phyloP scores from a whole-genome alignment of 1,139 yeast species.

The Magnusiomyces tetraspermus region DNA sequence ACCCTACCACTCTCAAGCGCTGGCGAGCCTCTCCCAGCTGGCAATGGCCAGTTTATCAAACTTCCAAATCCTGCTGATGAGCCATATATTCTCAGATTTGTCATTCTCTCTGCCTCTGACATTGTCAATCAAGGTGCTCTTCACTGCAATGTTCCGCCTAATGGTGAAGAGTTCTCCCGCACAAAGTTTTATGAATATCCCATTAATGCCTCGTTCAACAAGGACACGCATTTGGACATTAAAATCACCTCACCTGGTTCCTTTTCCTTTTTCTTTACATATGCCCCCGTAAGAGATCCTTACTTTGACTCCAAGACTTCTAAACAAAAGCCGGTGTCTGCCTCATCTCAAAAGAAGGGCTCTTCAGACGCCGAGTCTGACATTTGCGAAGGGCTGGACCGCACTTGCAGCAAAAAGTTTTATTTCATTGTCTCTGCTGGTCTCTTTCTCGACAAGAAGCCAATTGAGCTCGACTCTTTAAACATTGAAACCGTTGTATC shows the following conservation, averaged over 20 bases:
- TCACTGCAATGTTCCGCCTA: constrained; percentile 65
- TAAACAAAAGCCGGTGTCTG: not conserved
- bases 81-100: constrained; percentile 45
- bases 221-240: constrained; percentile 52
- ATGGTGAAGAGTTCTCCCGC: constrained; percentile 44
- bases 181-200: constrained; percentile 41
- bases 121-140: constrained; percentile 62
- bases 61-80: constrained; percentile 45
- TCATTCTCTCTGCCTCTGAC: constrained; percentile 64
- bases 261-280: constrained; percentile 42
- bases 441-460: constrained; percentile 46
- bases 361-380: not conserved
- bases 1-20: constrained; percentile 25
- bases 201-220: constrained; percentile 36
- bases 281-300: constrained; percentile 21
- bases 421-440: constrained; percentile 81
- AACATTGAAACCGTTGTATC: constrained; percentile 80
- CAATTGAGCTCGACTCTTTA: constrained; percentile 67
- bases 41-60: constrained; percentile 44
- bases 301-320: constrained; percentile 13
- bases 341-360: not conserved
- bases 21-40: constrained; percentile 30
- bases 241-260: constrained; percentile 70
- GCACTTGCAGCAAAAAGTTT: constrained; percentile 41
- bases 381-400: not conserved